A percentile compares a stretch with the other conserved stretches of the same genome.
Conservation (phyloP, 2,329 filamentous ascomycete species). For the Paraphaeosphaeria sporulosa region DNA sequence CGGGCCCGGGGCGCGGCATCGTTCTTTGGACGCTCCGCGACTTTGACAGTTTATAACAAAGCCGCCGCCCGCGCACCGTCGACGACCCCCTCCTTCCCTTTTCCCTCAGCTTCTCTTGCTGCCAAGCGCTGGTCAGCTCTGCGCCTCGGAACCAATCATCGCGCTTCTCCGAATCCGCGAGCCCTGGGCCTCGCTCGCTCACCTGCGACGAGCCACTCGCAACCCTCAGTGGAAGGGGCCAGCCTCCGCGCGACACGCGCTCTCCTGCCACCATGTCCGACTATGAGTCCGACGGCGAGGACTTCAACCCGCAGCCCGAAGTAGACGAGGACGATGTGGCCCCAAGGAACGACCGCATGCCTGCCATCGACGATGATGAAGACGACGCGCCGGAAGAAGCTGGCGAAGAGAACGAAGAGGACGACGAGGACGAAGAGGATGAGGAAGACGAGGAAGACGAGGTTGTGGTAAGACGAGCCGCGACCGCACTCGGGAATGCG, state of each 20-base stretch:
- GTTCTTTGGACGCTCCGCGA: neutral
- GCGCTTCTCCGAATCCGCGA: neutral
- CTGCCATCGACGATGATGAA: conserved; percentile 5
- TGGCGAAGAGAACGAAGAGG: neutral
- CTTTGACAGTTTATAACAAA: conserved; percentile 9
- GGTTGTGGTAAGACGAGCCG: conserved; percentile 8
- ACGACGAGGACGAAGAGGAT: conserved; percentile 5
- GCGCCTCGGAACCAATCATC: neutral
- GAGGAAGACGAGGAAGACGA: conserved; percentile 10
- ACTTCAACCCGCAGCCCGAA: conserved; percentile 13
- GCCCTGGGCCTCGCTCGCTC: neutral
- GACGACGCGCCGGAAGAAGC: conserved; percentile 1
- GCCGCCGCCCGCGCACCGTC: conserved; percentile 2
- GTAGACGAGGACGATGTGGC: conserved; percentile 10
- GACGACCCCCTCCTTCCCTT: neutral
- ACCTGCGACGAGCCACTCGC: neutral
- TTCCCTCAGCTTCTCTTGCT: neutral
- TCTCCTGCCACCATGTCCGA: conserved; percentile 6
- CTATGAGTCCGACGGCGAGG: conserved; percentile 10
- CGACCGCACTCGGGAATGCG: neutral
- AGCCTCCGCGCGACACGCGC: neutral
- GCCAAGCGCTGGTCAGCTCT: neutral
- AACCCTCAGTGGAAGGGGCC: neutral
- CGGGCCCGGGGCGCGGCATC: neutral
- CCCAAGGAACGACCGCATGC: neutral